These are phyloP conservation scores for Actinidia polygama DNA, from an alignment of 179 eudicot species.

Conservation along the genomic window DNA sequence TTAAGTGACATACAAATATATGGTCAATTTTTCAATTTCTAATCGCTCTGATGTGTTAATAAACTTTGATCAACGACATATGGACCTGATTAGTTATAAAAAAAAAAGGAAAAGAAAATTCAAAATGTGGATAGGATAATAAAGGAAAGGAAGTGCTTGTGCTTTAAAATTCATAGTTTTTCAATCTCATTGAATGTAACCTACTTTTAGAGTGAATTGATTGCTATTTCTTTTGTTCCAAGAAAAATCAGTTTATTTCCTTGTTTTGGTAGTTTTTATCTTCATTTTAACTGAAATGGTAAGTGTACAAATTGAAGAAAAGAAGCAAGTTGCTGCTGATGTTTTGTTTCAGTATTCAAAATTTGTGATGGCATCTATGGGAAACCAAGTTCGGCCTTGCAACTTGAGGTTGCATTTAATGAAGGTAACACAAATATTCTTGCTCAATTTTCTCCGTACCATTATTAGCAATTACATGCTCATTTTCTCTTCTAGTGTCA, in stretches of 20 bases:
- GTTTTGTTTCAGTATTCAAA: slow-evolving; percentile 78
- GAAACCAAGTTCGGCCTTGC: slow-evolving; percentile 83
- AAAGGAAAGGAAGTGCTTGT: neutral
- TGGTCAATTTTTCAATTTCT: neutral
- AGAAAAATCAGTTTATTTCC: neutral
- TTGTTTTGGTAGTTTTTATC: neutral
- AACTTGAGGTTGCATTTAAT: slow-evolving; percentile 89
- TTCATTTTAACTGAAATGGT: neutral
- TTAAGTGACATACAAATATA: neutral
- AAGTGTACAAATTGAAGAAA: slow-evolving; percentile 64
- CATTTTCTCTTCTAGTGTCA: too few species aligned
- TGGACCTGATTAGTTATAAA: neutral
- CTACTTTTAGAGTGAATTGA: neutral
- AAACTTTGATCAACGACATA: neutral
- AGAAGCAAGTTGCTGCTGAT: slow-evolving; percentile 91
- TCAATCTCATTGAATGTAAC: neutral
- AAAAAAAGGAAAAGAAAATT: too few species aligned
- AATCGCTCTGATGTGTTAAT: neutral
- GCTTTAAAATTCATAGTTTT: neutral
- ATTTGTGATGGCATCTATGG: slow-evolving; percentile 76
- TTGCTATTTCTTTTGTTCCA: neutral
- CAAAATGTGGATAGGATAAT: neutral
- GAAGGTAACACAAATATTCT: slow-evolving; percentile 52
- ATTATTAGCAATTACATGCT: neutral
- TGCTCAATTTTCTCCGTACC: neutral